These are phyloP conservation scores for Jamesozyma hellenica DNA, from an alignment of 805 yeast species.

Conservation along the genomic window DNA sequence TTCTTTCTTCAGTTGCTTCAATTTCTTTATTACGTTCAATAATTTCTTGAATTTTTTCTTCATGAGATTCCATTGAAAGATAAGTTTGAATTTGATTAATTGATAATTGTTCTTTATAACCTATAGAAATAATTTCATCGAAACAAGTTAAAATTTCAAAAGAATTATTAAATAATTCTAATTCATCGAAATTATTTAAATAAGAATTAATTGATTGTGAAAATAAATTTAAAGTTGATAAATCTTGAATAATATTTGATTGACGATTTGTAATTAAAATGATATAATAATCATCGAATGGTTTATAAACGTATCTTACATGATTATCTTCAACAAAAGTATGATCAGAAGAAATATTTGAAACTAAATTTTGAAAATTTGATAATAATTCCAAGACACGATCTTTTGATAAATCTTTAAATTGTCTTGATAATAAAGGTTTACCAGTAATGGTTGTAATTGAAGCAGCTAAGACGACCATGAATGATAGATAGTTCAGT, in stretches of 20 bases:
- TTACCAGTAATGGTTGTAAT: conserved; percentile 91
- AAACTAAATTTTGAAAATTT: conserved; percentile 70
- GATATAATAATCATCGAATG: conserved; percentile 86
- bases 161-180: conserved; percentile 72
- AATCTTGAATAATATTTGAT: conserved; percentile 88
- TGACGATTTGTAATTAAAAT: conserved; percentile 84
- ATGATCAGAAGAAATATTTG: conserved; percentile 64
- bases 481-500: conserved; percentile 5
- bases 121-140: conserved; percentile 85
- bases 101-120: conserved; percentile 81
- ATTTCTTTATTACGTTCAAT: conserved; percentile 93
- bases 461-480: conserved; percentile 87
- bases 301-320: conserved; percentile 90
- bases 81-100: conserved; percentile 76
- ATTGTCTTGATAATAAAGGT: conserved; percentile 85
- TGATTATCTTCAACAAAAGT: conserved; percentile 89
- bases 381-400: conserved; percentile 79
- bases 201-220: conserved; percentile 70
- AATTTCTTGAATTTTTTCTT: conserved; percentile 95
- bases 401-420: conserved; percentile 73
- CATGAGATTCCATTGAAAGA: conserved; percentile 95
- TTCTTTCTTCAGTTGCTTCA: conserved; percentile 95
- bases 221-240: conserved; percentile 80
- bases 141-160: conserved; percentile 86
- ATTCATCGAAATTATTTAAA: conserved; percentile 64